phyloP scores from a whole-genome alignment of 352 stramenopile genomes.

The Globisporangium sylvaticum region DNA sequence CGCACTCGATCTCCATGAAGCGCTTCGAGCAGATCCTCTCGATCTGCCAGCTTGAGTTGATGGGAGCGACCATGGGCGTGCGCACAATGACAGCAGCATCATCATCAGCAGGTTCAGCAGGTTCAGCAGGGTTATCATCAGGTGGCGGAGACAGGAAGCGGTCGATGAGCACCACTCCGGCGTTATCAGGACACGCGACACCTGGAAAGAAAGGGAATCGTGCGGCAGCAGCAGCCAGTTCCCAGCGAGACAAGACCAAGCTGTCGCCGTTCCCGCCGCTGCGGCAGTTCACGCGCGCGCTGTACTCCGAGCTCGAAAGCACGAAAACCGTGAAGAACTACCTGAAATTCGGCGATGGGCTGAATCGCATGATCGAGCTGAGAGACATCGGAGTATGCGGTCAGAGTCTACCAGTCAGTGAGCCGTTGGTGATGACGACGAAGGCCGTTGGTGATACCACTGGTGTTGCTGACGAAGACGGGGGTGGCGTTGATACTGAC shows the following conservation, averaged over 20 bases:
- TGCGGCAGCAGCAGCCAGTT: neutral
- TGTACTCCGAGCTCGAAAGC: constrained; percentile 57
- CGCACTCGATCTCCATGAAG: constrained; percentile 47
- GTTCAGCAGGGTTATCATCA: neutral
- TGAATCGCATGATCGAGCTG: constrained; percentile 45
- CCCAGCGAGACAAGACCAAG: neutral
- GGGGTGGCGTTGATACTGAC: neutral
- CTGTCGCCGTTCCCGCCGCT: constrained; percentile 35
- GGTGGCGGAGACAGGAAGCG: neutral
- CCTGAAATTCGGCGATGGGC: constrained; percentile 51
- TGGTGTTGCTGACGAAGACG: neutral
- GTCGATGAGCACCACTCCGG: constrained; percentile 2
- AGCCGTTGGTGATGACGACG: neutral
- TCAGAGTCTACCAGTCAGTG: constrained; percentile 4
- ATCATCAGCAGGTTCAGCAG: neutral
- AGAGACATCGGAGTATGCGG: neutral
- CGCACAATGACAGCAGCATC: constrained; percentile 8
- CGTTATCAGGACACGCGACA: neutral
- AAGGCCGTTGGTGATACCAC: neutral
- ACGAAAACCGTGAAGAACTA: constrained; percentile 67
- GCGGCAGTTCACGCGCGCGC: constrained; percentile 27
- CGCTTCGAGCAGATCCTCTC: constrained; percentile 64
- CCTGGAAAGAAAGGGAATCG: neutral
- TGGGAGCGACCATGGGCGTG: constrained; percentile 33
- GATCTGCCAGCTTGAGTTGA: constrained; percentile 50